These are phyloP conservation scores for Cylindrodendrum hubeiense DNA, from an alignment of 2,329 filamentous ascomycete genomes.

Conservation along the genomic window DNA sequence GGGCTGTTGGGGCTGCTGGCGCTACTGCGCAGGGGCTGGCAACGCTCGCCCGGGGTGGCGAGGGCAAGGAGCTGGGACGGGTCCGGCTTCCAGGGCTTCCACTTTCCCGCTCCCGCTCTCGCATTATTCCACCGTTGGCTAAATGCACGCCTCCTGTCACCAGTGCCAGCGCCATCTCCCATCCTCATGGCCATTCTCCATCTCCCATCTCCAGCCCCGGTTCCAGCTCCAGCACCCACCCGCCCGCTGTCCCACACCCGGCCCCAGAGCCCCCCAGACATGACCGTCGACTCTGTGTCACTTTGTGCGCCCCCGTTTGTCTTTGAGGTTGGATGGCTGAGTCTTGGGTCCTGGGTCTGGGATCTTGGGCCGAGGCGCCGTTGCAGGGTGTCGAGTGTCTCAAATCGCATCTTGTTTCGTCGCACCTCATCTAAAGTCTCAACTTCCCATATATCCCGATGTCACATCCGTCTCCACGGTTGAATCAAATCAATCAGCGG, in stretches of 20 bases:
- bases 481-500: conserved; percentile 11
- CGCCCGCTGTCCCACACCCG: neutral
- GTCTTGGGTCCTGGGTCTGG: neutral
- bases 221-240: neutral
- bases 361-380: neutral
- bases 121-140: conserved; percentile 26
- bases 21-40: neutral
- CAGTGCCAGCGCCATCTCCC: neutral
- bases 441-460: conserved; percentile 35
- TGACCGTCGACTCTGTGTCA: conserved; percentile 9
- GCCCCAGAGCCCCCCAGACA: conserved; percentile 1
- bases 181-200: neutral
- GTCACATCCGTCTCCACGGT: conserved; percentile 28
- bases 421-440: conserved; percentile 37
- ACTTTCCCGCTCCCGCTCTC: conserved; percentile 26
- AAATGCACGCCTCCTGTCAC: conserved; percentile 9
- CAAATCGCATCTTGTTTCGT: conserved; percentile 22
- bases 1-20: neutral
- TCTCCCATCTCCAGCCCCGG: neutral
- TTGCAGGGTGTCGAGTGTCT: conserved; percentile 6
- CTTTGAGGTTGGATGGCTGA: neutral
- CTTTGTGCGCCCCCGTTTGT: conserved; percentile 11
- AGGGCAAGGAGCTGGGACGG: neutral
- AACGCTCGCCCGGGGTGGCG: neutral
- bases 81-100: neutral